Base-by-base conservation (phyloP, 176 grass and related monocot genomes). In the Lolium multiflorum region DNA sequence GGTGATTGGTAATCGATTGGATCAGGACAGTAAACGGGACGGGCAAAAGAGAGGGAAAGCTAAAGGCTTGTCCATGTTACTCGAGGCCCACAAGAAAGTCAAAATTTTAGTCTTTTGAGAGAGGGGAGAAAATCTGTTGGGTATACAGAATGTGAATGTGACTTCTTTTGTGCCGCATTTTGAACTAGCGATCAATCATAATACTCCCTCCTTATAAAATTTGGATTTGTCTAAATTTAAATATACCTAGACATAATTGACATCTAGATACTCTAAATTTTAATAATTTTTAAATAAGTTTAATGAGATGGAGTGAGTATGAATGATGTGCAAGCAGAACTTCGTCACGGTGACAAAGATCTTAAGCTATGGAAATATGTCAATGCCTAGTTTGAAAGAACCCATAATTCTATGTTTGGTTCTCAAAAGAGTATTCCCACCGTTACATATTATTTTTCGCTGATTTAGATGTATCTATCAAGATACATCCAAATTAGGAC, bases 41-140 rank as follows among this genome's bases (percentile, higher is more conserved):
- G 13, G 38, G 25, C 26, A 60, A 88, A 48, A 50, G 63, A 71
- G 56, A 57, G 16, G 15, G 17, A 58, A 58, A 21, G 59, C 0
- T 12, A 39, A 44, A 49, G 57, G 22, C 16, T 50, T 22, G 37
- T 16, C 17, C 71, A 37, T 21, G 60, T 22, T 70, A 37, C 73
- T 62, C 65, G 57, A 80, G 76, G 82, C 57, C 87, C 76, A 84
- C 57, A 17, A 16, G 7, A 73, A 77, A 82, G 52, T n/a, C n/a
- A 9, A 31, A 46, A 31, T 71, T 59, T 7, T 83, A 70, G 78
- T 77, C 83, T 90, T 85, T 85, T 71, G 78, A 82, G 77, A 67
- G 2, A 70, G 69, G 67, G 58, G 6, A 9, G 48, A 50, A 68
- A 24, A 13, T 81, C 51, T 65, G 62, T 28, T 76, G 28, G 26